Percentiles rank a stretch among this genome's conserved stretches.
Evolutionary conservation across 148 eudicot species (phyloP).

Genomic region (Limonium bicolor): DNA sequence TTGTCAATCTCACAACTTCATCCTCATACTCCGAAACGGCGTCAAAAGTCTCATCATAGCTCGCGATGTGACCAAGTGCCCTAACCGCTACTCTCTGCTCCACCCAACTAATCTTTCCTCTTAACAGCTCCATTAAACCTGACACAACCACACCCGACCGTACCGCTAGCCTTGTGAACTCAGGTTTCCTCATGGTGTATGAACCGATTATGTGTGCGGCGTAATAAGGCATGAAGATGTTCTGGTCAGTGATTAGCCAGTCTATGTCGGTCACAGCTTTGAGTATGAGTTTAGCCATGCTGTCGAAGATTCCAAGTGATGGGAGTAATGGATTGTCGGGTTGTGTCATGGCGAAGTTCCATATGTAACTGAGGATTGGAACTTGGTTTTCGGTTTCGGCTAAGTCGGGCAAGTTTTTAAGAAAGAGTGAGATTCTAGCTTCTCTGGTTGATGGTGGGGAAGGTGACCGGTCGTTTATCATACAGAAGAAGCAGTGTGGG

Average conservation of each 20-base stretch:
- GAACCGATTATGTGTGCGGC: constrained; percentile 65
- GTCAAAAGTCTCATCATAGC: constrained; percentile 39
- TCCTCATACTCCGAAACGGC: constrained; percentile 25
- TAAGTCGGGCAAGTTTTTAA: constrained; percentile 16
- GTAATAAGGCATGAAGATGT: constrained; percentile 46
- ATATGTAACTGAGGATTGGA: constrained; percentile 32
- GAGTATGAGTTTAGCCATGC: constrained; percentile 27
- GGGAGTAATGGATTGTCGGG: constrained; percentile 42
- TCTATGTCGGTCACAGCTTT: constrained; percentile 23
- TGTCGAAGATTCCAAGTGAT: constrained; percentile 43
- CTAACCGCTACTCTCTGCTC: constrained; percentile 63
- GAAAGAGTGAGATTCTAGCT: constrained; percentile 18
- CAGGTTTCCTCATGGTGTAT: constrained; percentile 43
- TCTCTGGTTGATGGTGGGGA: constrained; percentile 19
- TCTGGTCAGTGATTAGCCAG: constrained; percentile 44
- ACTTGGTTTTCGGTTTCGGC: constrained; percentile 24
- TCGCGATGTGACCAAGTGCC: constrained; percentile 61
- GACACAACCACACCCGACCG: constrained; percentile 33
- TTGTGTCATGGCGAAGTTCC: constrained; percentile 49
- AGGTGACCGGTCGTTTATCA: constrained; percentile 33
- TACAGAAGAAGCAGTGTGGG: constrained; percentile 47
- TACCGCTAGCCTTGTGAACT: constrained; percentile 30
- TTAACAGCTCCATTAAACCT: constrained; percentile 39
- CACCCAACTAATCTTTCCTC: constrained; percentile 53
- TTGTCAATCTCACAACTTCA: constrained; percentile 20